Percentiles rank a stretch among this genome's conserved stretches.
These are phyloP conservation scores for Kewa caespitosa DNA, from an alignment of 179 eudicot genomes.

Conservation along the genomic window DNA sequence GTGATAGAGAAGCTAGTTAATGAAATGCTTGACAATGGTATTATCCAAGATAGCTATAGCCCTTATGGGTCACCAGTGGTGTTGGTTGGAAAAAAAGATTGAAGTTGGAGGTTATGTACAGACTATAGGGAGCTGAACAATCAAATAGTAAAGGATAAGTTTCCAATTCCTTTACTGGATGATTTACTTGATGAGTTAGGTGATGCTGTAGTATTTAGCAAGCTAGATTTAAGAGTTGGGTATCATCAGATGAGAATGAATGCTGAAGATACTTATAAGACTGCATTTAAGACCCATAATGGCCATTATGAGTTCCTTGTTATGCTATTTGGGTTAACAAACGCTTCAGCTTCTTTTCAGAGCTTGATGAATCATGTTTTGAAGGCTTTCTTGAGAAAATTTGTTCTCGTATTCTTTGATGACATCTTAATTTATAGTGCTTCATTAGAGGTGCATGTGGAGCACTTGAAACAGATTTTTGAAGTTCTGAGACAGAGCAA, in stretches of 20 bases:
- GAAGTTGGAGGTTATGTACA: neutral
- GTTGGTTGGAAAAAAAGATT: neutral
- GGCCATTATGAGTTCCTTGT: neutral
- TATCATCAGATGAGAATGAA: neutral
- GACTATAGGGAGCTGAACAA: constrained; percentile 4
- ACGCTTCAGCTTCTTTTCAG: neutral
- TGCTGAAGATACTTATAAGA: neutral
- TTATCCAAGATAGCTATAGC: neutral
- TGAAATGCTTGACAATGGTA: neutral
- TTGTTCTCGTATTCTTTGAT: neutral
- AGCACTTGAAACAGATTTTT: neutral
- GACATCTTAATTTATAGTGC: constrained; percentile 4
- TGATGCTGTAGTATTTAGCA: neutral
- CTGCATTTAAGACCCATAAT: neutral
- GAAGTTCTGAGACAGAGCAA: neutral
- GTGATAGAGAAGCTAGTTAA: neutral
- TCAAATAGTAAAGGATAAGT: neutral
- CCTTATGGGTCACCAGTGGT: neutral
- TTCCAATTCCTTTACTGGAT: neutral
- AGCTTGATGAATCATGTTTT: neutral
- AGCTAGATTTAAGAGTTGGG: neutral
- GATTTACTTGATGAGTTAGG: constrained; percentile 3
- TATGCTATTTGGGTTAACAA: neutral
- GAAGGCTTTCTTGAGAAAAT: neutral
- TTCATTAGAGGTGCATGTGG: neutral